Conservation (phyloP, 192 early-diverging fungal genomes). For the Coemansia reversa region DNA sequence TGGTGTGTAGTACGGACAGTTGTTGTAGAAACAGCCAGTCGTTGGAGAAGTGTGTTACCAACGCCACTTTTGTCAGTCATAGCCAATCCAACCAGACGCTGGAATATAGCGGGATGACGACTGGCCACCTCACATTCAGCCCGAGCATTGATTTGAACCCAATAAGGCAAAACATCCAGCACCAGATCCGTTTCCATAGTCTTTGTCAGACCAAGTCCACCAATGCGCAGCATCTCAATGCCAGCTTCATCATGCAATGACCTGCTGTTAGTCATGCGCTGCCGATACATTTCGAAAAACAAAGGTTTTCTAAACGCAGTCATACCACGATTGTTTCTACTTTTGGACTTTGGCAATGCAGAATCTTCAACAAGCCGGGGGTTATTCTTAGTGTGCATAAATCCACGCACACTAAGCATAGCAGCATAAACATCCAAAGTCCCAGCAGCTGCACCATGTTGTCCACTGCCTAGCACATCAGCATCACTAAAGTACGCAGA, state of each 20-base stretch:
- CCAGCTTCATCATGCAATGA: slow-evolving; percentile 13
- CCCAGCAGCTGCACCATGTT: slow-evolving; percentile 2
- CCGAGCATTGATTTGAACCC: slow-evolving; percentile 16
- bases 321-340: slow-evolving; percentile 14
- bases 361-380: slow-evolving; percentile 4
- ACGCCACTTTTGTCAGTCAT: neutral
- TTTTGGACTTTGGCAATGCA: neutral
- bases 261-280: neutral
- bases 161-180: slow-evolving; percentile 28
- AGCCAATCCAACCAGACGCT: slow-evolving; percentile 7
- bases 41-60: neutral
- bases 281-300: slow-evolving; percentile 38
- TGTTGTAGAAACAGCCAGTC: slow-evolving; percentile 2
- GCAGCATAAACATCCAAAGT: slow-evolving; percentile 19
- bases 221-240: slow-evolving; percentile 12
- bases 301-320: slow-evolving; percentile 28
- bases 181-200: slow-evolving; percentile 2
- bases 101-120: neutral
- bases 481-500: slow-evolving; percentile 56
- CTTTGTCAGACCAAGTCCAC: slow-evolving; percentile 10
- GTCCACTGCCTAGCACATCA: slow-evolving; percentile 27
- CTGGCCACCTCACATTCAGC: neutral
- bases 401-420: slow-evolving; percentile 31
- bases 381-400: slow-evolving; percentile 28
- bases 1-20: neutral